These are phyloP conservation scores for Xylaria castorea DNA, from an alignment of 495 filamentous ascomycete species.

Conservation along the genomic window DNA sequence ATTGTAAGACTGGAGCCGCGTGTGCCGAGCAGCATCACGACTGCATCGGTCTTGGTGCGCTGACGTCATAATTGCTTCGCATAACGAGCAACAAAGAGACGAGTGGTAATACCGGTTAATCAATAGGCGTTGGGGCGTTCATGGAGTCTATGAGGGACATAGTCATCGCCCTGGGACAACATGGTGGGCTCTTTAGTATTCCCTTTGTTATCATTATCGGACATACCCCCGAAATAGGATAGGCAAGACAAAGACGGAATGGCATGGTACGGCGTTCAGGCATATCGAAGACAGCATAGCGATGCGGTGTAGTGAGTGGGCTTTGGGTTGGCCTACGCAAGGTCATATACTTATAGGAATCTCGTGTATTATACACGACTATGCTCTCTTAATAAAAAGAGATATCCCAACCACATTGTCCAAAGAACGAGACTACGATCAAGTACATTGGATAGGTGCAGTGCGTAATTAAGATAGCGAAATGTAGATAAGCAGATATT, in stretches of 20 bases:
- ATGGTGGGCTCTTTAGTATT: constrained; percentile 16
- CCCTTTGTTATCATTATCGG: constrained; percentile 19
- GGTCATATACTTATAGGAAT: constrained; percentile 16
- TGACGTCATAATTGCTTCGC: constrained; percentile 19
- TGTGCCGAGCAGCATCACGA: constrained; percentile 4
- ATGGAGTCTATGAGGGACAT: neutral
- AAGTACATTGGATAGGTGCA: neutral
- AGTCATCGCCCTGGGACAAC: constrained; percentile 3
- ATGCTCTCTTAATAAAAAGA: constrained; percentile 3
- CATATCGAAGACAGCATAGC: constrained; percentile 26
- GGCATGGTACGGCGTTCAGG: constrained; percentile 27
- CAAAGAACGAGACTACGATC: neutral
- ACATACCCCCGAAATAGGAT: constrained; percentile 23
- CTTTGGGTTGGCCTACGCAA: constrained; percentile 25
- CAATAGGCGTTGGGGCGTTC: constrained; percentile 19
- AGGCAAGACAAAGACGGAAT: constrained; percentile 13
- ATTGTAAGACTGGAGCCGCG: constrained; percentile 10
- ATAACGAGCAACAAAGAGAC: neutral
- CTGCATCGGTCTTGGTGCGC: constrained; percentile 14
- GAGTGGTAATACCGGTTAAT: constrained; percentile 7
- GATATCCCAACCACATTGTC: neutral
- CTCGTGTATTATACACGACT: constrained; percentile 17
- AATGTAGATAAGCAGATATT: neutral
- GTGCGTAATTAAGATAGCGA: neutral
- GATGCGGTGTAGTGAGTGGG: constrained; percentile 18